phyloP scores from a whole-genome alignment of 1,139 yeast species.

The Geotrichum reessii region DNA sequence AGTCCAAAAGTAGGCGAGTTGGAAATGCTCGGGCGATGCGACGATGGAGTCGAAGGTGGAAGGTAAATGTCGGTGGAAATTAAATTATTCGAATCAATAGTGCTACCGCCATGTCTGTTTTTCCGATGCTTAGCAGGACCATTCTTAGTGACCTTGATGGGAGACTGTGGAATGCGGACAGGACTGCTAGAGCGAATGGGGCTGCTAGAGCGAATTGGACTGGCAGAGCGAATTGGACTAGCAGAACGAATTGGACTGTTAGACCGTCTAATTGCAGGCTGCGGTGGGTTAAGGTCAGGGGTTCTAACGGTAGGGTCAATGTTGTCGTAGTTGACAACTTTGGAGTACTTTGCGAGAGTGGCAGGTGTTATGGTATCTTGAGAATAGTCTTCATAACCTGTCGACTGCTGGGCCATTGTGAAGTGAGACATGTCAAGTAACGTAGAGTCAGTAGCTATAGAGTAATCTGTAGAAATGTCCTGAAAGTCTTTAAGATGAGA shows the following conservation, averaged over 20 bases:
- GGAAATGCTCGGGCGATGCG: slow-evolving; percentile 10
- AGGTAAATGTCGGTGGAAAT: slow-evolving; percentile 17
- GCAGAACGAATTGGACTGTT: neutral
- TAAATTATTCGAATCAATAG: slow-evolving; percentile 12
- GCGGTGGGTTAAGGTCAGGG: slow-evolving; percentile 9
- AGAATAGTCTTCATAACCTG: slow-evolving; percentile 10
- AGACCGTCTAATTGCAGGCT: slow-evolving; percentile 11
- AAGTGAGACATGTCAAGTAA: slow-evolving; percentile 14
- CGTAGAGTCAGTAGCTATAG: slow-evolving; percentile 2
- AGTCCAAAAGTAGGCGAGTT: slow-evolving; percentile 17
- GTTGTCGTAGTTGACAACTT: slow-evolving; percentile 18
- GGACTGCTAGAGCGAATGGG: slow-evolving; percentile 10
- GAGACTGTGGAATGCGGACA: slow-evolving; percentile 14
- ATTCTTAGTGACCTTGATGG: slow-evolving; percentile 13
- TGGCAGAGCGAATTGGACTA: slow-evolving; percentile 7
- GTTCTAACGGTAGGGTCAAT: neutral
- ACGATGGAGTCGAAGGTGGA: slow-evolving; percentile 21
- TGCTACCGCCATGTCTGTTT: slow-evolving; percentile 17
- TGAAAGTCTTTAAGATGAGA: neutral
- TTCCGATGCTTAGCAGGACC: slow-evolving; percentile 14
- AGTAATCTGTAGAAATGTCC: neutral
- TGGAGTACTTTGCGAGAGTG: slow-evolving; percentile 29
- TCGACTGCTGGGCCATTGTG: slow-evolving; percentile 11
- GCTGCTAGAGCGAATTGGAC: slow-evolving; percentile 10
- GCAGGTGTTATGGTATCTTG: slow-evolving; percentile 27